Conservation (phyloP, 345 rosid genomes). For the Orychophragmus violaceus region DNA sequence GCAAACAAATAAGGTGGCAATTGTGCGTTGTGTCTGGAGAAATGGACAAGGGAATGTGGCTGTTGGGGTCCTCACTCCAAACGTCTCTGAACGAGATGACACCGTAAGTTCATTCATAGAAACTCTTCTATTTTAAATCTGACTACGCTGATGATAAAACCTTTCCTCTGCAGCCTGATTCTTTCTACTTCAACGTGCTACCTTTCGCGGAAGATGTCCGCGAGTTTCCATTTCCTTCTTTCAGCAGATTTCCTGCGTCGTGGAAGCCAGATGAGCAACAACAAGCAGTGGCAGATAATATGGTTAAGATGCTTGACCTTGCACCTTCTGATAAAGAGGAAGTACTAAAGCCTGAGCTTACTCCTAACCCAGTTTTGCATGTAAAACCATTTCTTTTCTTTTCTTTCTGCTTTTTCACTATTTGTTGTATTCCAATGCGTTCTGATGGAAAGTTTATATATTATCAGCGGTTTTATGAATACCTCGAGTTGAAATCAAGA, state of each 20-base stretch:
- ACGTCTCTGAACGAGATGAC: constrained; percentile 55
- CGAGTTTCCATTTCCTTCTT: constrained; percentile 84
- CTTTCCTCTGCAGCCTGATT: constrained; percentile 60
- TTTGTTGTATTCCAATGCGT: constrained; percentile 9
- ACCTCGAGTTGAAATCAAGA: constrained; percentile 75
- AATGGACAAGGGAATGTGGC: constrained; percentile 68
- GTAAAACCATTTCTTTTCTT: constrained; percentile 30
- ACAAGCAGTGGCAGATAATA: constrained; percentile 72
- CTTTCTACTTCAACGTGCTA: constrained; percentile 77
- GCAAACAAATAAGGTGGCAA: constrained; percentile 68
- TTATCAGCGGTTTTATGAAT: constrained; percentile 65
- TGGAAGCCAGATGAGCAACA: constrained; percentile 75
- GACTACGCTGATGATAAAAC: constrained; percentile 7
- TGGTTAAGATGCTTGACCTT: constrained; percentile 82
- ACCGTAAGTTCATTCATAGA: constrained; percentile 42
- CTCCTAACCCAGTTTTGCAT: constrained; percentile 86
- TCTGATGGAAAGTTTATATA: constrained; percentile 18
- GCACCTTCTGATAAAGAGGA: constrained; percentile 66
- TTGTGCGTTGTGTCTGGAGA: constrained; percentile 95
- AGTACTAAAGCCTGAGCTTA: constrained; percentile 60
- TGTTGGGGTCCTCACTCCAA: constrained; percentile 80
- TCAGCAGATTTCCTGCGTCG: constrained; percentile 60
- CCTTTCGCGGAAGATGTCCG: constrained; percentile 91
- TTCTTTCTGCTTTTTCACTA: background rate
- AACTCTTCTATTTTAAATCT: constrained; percentile 1